phyloP scores from a whole-genome alignment of 192 early-diverging fungal species.

The Coemansia interrupta region DNA sequence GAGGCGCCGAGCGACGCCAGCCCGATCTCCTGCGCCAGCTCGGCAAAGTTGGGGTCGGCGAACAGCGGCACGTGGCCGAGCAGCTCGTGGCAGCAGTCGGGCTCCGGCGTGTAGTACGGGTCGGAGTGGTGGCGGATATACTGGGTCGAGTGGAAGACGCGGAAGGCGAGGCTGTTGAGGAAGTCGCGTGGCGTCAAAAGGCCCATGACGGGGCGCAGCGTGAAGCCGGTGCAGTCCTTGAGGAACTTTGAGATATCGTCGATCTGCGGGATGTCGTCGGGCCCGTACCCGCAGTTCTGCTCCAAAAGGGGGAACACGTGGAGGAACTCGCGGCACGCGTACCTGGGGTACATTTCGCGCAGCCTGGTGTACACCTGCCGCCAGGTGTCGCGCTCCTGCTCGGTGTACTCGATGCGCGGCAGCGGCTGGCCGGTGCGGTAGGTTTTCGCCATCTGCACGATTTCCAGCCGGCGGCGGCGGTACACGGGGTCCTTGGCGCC shows the following conservation, averaged over 20 bases:
- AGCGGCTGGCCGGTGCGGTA: constrained; percentile 73
- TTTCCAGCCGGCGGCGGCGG: constrained; percentile 75
- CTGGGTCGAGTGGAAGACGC: constrained; percentile 96
- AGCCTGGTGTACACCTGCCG: constrained; percentile 73
- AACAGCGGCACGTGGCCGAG: constrained; percentile 84
- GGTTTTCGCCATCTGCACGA: constrained; percentile 78
- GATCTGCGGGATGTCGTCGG: constrained; percentile 85
- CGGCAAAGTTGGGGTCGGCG: constrained; percentile 86
- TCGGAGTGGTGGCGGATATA: constrained; percentile 92
- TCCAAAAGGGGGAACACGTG: constrained; percentile 84
- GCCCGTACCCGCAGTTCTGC: constrained; percentile 86
- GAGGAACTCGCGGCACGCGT: constrained; percentile 91
- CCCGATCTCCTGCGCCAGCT: constrained; percentile 92
- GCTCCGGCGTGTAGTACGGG: constrained; percentile 91
- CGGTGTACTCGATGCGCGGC: constrained; percentile 78
- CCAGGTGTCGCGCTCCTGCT: constrained; percentile 82
- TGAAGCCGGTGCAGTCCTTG: constrained; percentile 91
- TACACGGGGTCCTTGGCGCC: constrained; percentile 85
- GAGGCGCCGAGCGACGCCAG: constrained; percentile 86
- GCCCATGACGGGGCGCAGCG: constrained; percentile 90
- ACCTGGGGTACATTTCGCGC: constrained; percentile 68
- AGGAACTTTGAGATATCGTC: constrained; percentile 85
- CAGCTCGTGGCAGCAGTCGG: constrained; percentile 94
- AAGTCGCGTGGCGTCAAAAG: constrained; percentile 90
- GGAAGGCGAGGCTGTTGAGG: constrained; percentile 92